Percentiles rank a stretch among this genome's conserved stretches.
These are phyloP conservation scores for Murraya paniculata DNA, from an alignment of 345 rosid species.

Conservation along the genomic window DNA sequence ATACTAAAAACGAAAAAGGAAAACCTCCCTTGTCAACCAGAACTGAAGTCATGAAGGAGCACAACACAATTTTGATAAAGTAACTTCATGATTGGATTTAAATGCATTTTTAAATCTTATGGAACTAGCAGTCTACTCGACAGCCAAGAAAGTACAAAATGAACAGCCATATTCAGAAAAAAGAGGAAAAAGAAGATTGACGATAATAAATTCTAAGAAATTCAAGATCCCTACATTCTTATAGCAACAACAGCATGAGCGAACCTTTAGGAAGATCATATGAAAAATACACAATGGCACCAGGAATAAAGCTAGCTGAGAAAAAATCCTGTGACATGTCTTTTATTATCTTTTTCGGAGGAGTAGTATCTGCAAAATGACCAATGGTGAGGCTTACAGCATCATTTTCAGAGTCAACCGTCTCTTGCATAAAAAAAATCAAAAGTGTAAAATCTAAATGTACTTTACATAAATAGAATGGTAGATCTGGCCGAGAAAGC, in stretches of 20 bases:
- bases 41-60: not conserved
- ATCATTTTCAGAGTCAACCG: not conserved
- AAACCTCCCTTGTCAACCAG: not conserved
- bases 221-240: not conserved
- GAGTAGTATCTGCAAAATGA: slow-evolving; percentile 69
- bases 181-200: not conserved
- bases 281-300: slow-evolving; percentile 87
- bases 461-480: slow-evolving; percentile 75
- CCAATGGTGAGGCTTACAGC: not conserved
- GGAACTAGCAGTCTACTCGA: not conserved
- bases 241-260: slow-evolving; percentile 10
- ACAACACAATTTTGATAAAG: not conserved
- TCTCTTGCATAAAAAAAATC: not conserved
- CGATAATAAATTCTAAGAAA: not conserved
- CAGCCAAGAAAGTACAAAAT: not conserved
- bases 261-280: slow-evolving; percentile 62
- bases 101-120: not conserved
- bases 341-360: slow-evolving; percentile 80
- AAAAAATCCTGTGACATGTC: slow-evolving; percentile 77
- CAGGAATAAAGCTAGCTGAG: slow-evolving; percentile 86
- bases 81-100: not conserved
- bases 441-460: slow-evolving; percentile 6
- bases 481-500: slow-evolving; percentile 55
- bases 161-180: not conserved
- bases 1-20: not conserved